Conservation (phyloP, 192 early-diverging fungal species). For the Diversispora epigaea region DNA sequence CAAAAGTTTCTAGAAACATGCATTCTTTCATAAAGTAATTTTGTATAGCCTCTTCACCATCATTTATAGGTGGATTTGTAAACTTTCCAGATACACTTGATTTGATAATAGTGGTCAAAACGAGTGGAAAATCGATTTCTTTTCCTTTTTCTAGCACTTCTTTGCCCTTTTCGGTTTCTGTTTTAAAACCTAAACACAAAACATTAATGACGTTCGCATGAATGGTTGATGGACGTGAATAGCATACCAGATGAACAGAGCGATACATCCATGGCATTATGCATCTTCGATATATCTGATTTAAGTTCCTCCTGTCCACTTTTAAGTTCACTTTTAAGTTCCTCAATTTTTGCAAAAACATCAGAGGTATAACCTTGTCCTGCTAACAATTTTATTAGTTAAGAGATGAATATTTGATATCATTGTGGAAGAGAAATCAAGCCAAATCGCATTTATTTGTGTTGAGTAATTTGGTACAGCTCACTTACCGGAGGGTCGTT, state of each 20-base stretch:
- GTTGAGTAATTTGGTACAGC: too few relatives aligned
- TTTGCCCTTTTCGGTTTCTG: slow-evolving; percentile 10
- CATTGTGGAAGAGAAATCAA: too few relatives aligned
- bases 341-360: too few relatives aligned
- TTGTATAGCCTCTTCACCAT: slow-evolving; percentile 2
- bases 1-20: background rate
- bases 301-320: too few relatives aligned
- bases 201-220: background rate
- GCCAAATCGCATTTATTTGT: too few relatives aligned
- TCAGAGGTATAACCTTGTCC: too few relatives aligned
- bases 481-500: too few relatives aligned
- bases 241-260: slow-evolving; percentile 10
- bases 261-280: background rate
- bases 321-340: too few relatives aligned
- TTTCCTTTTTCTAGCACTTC: background rate
- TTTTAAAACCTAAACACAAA: slow-evolving; percentile 7
- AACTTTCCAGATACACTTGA: background rate
- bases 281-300: too few relatives aligned
- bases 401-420: too few relatives aligned
- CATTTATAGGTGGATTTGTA: background rate
- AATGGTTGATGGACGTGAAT: slow-evolving; percentile 19
- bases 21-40: slow-evolving; percentile 18
- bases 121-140: slow-evolving; percentile 6
- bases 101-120: background rate
- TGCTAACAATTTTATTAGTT: too few relatives aligned